Conservation (phyloP, 1,284 basidiomycete genomes). For the Trametes sp. region DNA sequence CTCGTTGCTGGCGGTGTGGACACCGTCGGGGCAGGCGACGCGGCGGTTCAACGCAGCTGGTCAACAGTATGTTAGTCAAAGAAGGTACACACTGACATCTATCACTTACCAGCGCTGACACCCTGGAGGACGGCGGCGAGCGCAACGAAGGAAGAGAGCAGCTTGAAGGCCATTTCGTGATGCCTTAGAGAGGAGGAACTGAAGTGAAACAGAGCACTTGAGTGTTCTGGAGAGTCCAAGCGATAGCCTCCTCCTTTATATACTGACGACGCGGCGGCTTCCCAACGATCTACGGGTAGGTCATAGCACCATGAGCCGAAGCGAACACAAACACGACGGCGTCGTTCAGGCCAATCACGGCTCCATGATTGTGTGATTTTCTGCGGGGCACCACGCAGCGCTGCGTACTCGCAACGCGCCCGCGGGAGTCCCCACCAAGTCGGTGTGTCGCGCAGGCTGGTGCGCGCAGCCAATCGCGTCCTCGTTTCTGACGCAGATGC, state of each 20-base stretch:
- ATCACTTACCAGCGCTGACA: constrained; percentile 17
- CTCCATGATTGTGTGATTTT: constrained; percentile 1
- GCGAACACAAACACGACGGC: not conserved
- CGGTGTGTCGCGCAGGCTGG: constrained; percentile 16
- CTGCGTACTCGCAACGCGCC: not conserved
- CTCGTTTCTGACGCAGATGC: not conserved
- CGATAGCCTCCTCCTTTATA: constrained; percentile 16
- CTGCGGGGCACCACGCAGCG: not conserved
- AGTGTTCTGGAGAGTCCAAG: constrained; percentile 8
- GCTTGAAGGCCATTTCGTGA: constrained; percentile 27
- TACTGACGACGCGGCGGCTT: constrained; percentile 2
- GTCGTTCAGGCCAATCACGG: constrained; percentile 14
- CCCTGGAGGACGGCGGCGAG: constrained; percentile 25
- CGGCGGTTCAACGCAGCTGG: constrained; percentile 30
- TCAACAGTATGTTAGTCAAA: not conserved
- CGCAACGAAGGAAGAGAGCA: constrained; percentile 26
- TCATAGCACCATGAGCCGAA: not conserved
- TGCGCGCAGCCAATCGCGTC: not conserved
- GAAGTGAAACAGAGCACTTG: constrained; percentile 2
- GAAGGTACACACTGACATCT: not conserved
- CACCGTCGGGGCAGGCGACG: constrained; percentile 35
- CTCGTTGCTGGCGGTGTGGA: constrained; percentile 44
- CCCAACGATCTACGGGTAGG: not conserved
- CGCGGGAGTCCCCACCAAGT: constrained; percentile 14
- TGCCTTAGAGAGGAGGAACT: not conserved